Evolutionary conservation across 1,284 basidiomycete genomes (phyloP).

Genomic region (Malassezia restricta): DNA sequence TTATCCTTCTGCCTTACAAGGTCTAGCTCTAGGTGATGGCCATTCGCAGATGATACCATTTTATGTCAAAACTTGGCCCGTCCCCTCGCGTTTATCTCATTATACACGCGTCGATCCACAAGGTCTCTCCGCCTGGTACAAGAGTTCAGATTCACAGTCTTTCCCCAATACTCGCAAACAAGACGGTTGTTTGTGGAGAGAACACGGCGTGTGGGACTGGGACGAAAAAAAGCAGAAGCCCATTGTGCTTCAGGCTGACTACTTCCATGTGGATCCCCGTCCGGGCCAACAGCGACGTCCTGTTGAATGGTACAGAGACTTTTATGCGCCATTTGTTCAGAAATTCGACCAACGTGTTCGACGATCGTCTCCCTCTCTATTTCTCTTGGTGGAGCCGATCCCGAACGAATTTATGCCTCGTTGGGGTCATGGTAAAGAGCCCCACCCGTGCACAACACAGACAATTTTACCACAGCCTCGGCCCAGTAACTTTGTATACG

Average conservation of each 20-base stretch:
- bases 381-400: slow-evolving; percentile 38
- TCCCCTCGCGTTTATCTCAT: slow-evolving; percentile 37
- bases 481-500: slow-evolving; percentile 28
- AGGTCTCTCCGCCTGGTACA: slow-evolving; percentile 25
- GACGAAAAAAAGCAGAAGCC: slow-evolving; percentile 58
- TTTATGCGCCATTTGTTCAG: slow-evolving; percentile 34
- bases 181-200: slow-evolving; percentile 63
- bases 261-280: slow-evolving; percentile 56
- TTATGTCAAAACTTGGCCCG: slow-evolving; percentile 41
- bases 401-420: slow-evolving; percentile 44
- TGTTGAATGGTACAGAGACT: slow-evolving; percentile 43
- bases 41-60: slow-evolving; percentile 51
- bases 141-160: slow-evolving; percentile 52
- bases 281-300: slow-evolving; percentile 18
- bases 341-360: slow-evolving; percentile 18
- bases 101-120: slow-evolving; percentile 25
- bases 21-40: slow-evolving; percentile 29
- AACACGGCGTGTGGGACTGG: slow-evolving; percentile 90
- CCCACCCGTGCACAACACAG: slow-evolving; percentile 17
- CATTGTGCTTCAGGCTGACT: slow-evolving; percentile 69
- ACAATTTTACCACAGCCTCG: slow-evolving; percentile 4
- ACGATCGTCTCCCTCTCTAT: neutral
- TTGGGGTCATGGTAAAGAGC: slow-evolving; percentile 21
- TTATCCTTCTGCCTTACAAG: slow-evolving; percentile 49
- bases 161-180: slow-evolving; percentile 57